Conservation (phyloP, 2,329 filamentous ascomycete genomes). For the Zasmidium angulare region DNA sequence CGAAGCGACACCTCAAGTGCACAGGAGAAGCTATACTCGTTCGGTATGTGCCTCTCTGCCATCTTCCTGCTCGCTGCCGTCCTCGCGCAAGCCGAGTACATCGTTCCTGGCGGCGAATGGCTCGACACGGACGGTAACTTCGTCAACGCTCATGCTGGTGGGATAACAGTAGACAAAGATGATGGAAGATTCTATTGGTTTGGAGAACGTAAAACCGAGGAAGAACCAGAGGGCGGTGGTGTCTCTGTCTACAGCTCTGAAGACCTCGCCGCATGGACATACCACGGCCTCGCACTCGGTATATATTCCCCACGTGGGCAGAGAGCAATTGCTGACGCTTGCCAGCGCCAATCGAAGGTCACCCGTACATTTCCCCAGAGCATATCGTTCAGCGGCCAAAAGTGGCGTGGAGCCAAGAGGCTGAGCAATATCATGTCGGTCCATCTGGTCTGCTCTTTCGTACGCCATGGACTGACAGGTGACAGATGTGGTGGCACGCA, state of each 20-base stretch:
- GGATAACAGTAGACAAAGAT: conserved; percentile 53
- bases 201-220: conserved; percentile 61
- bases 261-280: conserved; percentile 60
- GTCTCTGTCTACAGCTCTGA: conserved; percentile 62
- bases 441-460: no score
- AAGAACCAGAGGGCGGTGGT: conserved; percentile 59
- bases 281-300: conserved; percentile 58
- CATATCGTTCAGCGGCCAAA: conserved; percentile 64
- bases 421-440: conserved; percentile 56
- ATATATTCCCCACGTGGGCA: conserved; percentile 22
- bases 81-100: conserved; percentile 48
- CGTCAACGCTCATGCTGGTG: conserved; percentile 63
- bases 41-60: neutral
- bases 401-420: conserved; percentile 57
- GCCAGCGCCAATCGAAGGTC: conserved; percentile 52
- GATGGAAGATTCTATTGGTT: conserved; percentile 61
- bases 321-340: neutral
- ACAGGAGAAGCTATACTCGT: neutral
- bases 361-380: conserved; percentile 55
- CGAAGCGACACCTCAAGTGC: neutral
- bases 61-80: neutral
- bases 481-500: conserved; percentile 60
- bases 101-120: conserved; percentile 63
- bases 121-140: conserved; percentile 59
- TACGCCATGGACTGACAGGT: conserved; percentile 39